A percentile compares a stretch with the other conserved stretches of the same genome.
Evolutionary conservation across 495 filamentous ascomycete species (phyloP).

Genomic region (Xylaria sp.): DNA sequence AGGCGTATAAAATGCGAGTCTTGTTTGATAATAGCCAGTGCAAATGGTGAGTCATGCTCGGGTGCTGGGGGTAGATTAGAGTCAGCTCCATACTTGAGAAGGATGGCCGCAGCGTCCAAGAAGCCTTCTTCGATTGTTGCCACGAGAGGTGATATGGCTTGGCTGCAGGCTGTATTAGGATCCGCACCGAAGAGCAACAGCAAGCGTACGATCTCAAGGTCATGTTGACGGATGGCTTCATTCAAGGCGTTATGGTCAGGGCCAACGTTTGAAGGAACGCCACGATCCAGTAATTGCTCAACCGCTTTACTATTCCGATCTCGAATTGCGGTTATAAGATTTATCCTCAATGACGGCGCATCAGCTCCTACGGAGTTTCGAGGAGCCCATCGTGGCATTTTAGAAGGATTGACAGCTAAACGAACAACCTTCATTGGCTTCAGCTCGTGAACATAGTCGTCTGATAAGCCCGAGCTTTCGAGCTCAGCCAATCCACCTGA

Average conservation of each 20-base stretch:
- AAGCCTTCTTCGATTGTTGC: conserved; percentile 52
- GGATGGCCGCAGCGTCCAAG: conserved; percentile 50
- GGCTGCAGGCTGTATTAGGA: conserved; percentile 50
- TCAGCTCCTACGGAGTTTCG: conserved; percentile 44
- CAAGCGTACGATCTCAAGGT: conserved; percentile 54
- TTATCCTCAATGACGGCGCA: conserved; percentile 40
- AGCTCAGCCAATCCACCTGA: conserved; percentile 36
- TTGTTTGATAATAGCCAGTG: conserved; percentile 43
- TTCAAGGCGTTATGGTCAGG: conserved; percentile 48
- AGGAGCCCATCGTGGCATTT: conserved; percentile 49
- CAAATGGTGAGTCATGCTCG: conserved; percentile 51
- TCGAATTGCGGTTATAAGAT: conserved; percentile 47
- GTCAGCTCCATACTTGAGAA: conserved; percentile 61
- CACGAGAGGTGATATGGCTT: conserved; percentile 51
- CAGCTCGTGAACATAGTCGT: conserved; percentile 39
- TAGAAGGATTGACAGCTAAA: conserved; percentile 41
- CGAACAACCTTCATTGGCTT: conserved; percentile 42
- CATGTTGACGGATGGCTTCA: conserved; percentile 52
- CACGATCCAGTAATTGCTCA: conserved; percentile 60
- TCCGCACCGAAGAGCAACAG: conserved; percentile 58
- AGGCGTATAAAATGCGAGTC: conserved; percentile 53
- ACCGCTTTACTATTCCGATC: conserved; percentile 53
- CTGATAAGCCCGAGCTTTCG: conserved; percentile 35
- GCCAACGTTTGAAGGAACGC: conserved; percentile 53
- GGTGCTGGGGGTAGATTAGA: conserved; percentile 51